Evolutionary conservation across 1,284 basidiomycete species (phyloP).

Genomic region (Phlebopus sp.): DNA sequence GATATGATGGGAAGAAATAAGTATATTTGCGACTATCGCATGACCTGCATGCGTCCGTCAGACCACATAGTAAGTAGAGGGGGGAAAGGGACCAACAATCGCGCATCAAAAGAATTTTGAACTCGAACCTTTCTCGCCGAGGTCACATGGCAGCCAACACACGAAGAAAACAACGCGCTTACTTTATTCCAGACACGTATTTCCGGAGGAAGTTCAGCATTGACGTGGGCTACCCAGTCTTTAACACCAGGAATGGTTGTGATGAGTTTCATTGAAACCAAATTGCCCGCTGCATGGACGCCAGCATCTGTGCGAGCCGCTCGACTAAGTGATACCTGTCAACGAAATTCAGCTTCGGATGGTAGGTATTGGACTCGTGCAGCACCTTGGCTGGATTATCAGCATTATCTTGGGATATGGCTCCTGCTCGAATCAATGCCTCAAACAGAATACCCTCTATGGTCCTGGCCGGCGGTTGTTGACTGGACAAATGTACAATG

Average conservation of each 20-base stretch:
- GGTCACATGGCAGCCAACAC: not conserved
- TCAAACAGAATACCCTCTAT: constrained; percentile 92
- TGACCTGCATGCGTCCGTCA: constrained; percentile 44
- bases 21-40: constrained; percentile 97
- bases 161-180: constrained; percentile 21
- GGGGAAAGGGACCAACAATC: constrained; percentile 54
- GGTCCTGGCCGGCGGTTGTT: constrained; percentile 67
- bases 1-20: constrained; percentile 94
- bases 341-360: constrained; percentile 2
- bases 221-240: constrained; percentile 76
- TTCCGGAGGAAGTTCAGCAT: constrained; percentile 83
- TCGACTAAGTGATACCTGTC: constrained; percentile 77
- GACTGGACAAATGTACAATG: constrained; percentile 16
- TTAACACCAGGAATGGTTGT: constrained; percentile 67
- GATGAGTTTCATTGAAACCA: constrained; percentile 91
- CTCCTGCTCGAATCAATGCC: constrained; percentile 86
- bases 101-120: constrained; percentile 91
- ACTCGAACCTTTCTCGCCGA: constrained; percentile 54
- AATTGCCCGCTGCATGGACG: constrained; percentile 95
- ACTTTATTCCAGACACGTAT: constrained; percentile 94
- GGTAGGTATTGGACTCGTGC: not conserved
- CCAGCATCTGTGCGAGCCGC: constrained; percentile 97
- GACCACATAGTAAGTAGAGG: not conserved
- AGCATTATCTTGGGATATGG: constrained; percentile 91
- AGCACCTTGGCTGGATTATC: constrained; percentile 84